Conservation (phyloP, 768 basidiomycete genomes). For the Termitomyces sp. region DNA sequence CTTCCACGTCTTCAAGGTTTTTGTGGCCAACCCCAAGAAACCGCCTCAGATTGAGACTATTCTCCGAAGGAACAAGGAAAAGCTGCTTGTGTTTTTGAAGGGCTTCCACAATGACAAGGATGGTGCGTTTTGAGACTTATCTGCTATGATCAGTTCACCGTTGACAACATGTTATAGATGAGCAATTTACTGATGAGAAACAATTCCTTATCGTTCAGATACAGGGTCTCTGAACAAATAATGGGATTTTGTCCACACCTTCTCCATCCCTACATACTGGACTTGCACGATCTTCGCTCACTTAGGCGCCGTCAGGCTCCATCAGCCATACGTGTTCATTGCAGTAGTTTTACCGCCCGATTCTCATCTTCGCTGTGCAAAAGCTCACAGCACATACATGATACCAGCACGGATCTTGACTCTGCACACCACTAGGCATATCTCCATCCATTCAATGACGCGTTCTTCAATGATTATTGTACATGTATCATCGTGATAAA, state of each 20-base stretch:
- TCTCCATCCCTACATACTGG: not conserved
- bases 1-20: conserved; percentile 99
- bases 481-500: conserved; percentile 3
- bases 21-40: conserved; percentile 99
- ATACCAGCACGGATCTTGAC: conserved; percentile 10
- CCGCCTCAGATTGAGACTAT: conserved; percentile 92
- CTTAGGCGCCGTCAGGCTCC: not conserved
- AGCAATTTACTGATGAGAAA: conserved; percentile 97
- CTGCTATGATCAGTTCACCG: not conserved
- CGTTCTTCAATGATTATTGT: conserved; percentile 2
- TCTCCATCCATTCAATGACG: conserved; percentile 3
- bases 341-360: not conserved
- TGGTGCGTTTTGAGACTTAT: conserved; percentile 41
- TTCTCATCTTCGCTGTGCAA: not conserved
- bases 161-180: conserved; percentile 46
- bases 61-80: conserved; percentile 90
- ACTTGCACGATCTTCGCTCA: not conserved
- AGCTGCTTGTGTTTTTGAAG: conserved; percentile 83
- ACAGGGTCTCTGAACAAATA: conserved; percentile 51
- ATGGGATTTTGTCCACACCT: not conserved
- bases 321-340: not conserved
- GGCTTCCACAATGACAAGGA: conserved; percentile 98
- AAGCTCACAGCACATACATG: not conserved
- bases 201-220: conserved; percentile 94
- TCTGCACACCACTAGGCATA: not conserved